Evolutionary conservation across 2,329 filamentous ascomycete species (phyloP).

Genomic region (Diaporthe ilicicola): DNA sequence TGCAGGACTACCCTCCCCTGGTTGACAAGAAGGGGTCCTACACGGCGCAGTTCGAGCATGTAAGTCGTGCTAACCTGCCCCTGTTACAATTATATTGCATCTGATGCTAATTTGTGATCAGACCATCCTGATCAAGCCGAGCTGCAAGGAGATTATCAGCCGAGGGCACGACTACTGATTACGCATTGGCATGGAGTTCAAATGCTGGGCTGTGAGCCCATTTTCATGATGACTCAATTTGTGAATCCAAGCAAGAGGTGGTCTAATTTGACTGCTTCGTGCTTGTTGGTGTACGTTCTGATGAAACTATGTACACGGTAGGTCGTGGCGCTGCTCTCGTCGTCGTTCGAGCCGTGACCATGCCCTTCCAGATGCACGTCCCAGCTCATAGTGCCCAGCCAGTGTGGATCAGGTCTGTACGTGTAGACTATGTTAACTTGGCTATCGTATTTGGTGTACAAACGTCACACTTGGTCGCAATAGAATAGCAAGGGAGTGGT

Average conservation of each 20-base stretch:
- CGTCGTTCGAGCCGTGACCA: too few relatives aligned
- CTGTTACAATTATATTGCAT: background rate
- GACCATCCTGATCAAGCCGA: constrained; percentile 81
- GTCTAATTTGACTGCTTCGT: background rate
- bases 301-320: background rate
- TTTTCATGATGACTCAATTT: constrained; percentile 7
- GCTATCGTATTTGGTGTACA: too few relatives aligned
- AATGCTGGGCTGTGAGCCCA: background rate
- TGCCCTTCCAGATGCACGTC: background rate
- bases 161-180: constrained; percentile 83
- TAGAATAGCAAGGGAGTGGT: background rate
- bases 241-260: background rate
- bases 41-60: constrained; percentile 94
- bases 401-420: too few relatives aligned
- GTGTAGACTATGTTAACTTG: too few relatives aligned
- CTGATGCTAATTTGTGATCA: constrained; percentile 44
- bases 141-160: constrained; percentile 87
- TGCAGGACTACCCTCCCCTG: constrained; percentile 89
- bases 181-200: background rate
- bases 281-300: too few relatives aligned
- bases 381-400: background rate
- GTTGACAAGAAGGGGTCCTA: constrained; percentile 94
- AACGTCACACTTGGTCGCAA: background rate
- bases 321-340: background rate
- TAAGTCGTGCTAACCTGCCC: constrained; percentile 56